These are phyloP conservation scores for Cajanus cajan DNA, from an alignment of 306 rosid species.

Conservation along the genomic window DNA sequence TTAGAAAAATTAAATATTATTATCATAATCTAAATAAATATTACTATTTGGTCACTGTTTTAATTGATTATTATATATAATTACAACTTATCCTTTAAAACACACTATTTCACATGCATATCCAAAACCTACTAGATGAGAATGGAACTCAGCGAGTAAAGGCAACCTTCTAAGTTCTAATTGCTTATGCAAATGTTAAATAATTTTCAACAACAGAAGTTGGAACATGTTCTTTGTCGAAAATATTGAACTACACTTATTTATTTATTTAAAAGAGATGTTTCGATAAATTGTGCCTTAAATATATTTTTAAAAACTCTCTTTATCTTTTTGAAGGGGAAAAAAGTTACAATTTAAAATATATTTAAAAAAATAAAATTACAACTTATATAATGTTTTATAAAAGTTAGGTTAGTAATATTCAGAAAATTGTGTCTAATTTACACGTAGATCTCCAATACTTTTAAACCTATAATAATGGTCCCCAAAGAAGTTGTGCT, in stretches of 20 bases:
- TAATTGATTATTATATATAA: not conserved
- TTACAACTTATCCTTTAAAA: not conserved
- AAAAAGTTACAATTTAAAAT: not conserved
- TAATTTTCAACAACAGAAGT: too few species aligned
- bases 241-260: not conserved
- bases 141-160: not conserved
- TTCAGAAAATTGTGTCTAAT: not conserved
- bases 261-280: not conserved
- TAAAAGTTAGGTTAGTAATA: not conserved
- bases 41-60: too few species aligned
- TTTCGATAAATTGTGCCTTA: not conserved
- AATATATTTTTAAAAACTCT: not conserved
- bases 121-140: not conserved
- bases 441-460: not conserved
- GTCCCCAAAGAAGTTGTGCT: constrained; percentile 30
- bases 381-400: not conserved
- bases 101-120: not conserved
- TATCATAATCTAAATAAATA: not conserved
- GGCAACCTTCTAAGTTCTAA: not conserved
- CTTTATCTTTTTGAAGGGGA: too few species aligned
- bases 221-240: not conserved
- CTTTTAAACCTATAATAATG: not conserved
- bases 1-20: too few species aligned
- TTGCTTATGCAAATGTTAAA: not conserved
- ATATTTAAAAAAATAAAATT: not conserved